Base-by-base conservation (phyloP, 352 stramenopile genomes). In the Phytophthora crassamura region DNA sequence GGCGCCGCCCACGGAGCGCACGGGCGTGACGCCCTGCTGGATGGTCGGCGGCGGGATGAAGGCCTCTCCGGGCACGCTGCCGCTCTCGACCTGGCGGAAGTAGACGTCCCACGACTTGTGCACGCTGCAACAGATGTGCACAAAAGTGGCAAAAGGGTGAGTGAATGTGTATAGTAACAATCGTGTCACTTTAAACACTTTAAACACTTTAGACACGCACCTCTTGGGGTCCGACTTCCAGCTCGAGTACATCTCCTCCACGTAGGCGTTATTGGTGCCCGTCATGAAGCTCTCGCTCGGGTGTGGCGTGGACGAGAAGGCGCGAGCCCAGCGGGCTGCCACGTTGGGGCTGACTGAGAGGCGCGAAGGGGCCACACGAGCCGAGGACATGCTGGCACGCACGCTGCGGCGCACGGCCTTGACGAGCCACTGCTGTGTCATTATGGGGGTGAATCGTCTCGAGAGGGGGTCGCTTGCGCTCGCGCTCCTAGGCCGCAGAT, bases 181-280 rank as follows among this genome's bases (percentile, higher is more conserved):
- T 14, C 45, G 41, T 38, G 40, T 50, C 52, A 38, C 12, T 46
- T 30, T 30, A 30, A 6, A 30, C 25, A 48, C 76, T 89, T 51
- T 33, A 50, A 14, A 57, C 43, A 49, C 14, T 16, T 52, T 54
- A 18, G 12, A 52, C 20, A 52, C 53, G 20, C 59, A 89, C 67
- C 80, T 97, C 8, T 79, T 74, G 0, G 95, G 95, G 80, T 99
- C 87, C 39, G 69, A 62, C 60, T 93, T 88, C 86, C 97, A 99
- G 53, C 77, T 82, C 46, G 95, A 83, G 70, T 98, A 98, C 97
- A 99, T 99, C 63, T 98, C 85, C 76, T 99, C 97, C 20, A 98
- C 91, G 78, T 99, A 99, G 30, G 98, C 75, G 54, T 93, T 95
- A 45, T 97, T 98, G 32, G 89, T 95, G 64, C 93, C 96, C 25